These are phyloP conservation scores for Termitomyces sp. DNA, from an alignment of 1,284 basidiomycete species.

Conservation along the genomic window DNA sequence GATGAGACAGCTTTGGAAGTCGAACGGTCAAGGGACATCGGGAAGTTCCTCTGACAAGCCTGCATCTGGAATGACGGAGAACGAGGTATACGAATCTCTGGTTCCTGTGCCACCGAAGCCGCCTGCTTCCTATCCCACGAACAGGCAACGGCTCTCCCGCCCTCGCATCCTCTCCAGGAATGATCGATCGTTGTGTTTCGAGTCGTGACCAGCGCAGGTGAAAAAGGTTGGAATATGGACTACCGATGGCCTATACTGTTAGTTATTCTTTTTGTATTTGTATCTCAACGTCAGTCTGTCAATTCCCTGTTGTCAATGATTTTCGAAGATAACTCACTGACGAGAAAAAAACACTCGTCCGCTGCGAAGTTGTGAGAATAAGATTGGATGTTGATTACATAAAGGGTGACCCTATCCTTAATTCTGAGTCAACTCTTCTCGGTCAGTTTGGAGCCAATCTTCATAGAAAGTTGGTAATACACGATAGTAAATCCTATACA, in stretches of 20 bases:
- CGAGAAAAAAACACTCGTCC: not conserved
- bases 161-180: not conserved
- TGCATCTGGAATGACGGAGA: not conserved
- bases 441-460: not conserved
- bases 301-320: no score
- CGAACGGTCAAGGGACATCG: not conserved
- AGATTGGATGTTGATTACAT: not conserved
- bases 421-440: no score
- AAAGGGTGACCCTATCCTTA: no score
- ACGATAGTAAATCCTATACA: not conserved
- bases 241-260: not conserved
- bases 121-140: not conserved
- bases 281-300: not conserved
- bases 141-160: not conserved
- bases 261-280: not conserved
- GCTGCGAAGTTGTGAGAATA: not conserved
- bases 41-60: not conserved
- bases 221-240: no score
- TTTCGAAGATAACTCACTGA: no score
- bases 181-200: not conserved
- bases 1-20: not conserved
- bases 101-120: not conserved
- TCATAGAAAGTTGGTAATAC: not conserved
- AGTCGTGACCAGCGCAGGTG: not conserved
- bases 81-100: not conserved